phyloP scores from a whole-genome alignment of 345 rosid genomes.

The Durio zibethinus region DNA sequence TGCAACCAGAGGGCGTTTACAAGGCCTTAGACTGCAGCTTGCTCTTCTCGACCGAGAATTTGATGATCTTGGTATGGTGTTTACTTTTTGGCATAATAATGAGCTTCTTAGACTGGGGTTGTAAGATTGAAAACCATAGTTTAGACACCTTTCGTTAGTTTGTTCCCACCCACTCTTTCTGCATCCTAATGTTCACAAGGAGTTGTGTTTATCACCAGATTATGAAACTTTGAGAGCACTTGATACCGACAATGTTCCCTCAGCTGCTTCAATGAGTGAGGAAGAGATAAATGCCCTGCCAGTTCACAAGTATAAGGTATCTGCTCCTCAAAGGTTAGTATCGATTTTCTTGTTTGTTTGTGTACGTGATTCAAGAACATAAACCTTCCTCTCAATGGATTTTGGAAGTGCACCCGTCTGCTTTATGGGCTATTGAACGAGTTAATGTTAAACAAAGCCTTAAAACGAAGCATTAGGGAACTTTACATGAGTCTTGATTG shows the following conservation, averaged over 20 bases:
- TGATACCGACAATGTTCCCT: slow-evolving; percentile 67
- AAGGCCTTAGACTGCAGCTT: slow-evolving; percentile 93
- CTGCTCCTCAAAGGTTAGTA: slow-evolving; percentile 45
- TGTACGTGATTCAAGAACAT: not conserved
- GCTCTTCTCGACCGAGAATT: slow-evolving; percentile 95
- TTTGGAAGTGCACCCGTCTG: not conserved
- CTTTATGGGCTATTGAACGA: not conserved
- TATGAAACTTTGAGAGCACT: slow-evolving; percentile 92
- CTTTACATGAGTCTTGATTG: not conserved
- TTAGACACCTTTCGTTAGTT: not conserved
- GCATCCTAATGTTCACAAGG: not conserved
- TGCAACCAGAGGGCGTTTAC: slow-evolving; percentile 87
- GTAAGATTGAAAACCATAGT: not conserved
- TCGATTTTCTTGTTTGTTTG: not conserved
- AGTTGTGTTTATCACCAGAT: slow-evolving; percentile 43
- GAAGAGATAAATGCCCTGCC: slow-evolving; percentile 94
- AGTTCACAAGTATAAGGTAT: slow-evolving; percentile 71
- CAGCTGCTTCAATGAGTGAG: slow-evolving; percentile 77
- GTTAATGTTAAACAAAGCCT: not conserved
- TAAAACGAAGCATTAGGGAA: not conserved
- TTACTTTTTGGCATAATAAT: not conserved
- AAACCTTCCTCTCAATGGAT: not conserved
- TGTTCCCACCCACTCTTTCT: not conserved
- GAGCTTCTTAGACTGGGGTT: not conserved
- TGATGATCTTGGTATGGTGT: slow-evolving; percentile 74